Base-by-base conservation (phyloP, 768 basidiomycete genomes). In the Trametes villosa region DNA sequence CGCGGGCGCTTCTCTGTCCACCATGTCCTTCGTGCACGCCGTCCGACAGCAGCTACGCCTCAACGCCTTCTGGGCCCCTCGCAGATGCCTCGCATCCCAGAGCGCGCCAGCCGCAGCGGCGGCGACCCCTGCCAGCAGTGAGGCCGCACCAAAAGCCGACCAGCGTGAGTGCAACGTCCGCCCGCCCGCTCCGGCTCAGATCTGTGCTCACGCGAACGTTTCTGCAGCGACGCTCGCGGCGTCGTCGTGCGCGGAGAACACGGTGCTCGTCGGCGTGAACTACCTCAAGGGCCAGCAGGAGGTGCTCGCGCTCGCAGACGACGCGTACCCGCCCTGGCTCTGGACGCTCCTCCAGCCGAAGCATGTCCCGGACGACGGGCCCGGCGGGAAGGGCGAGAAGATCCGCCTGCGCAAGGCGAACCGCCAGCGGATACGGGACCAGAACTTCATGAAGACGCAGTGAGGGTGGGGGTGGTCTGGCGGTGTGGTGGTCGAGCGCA, bases 251-350 rank as follows among this genome's bases (percentile, higher is more conserved):
- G 68, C 80, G 8, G 77, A 85, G 15, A 88, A 89, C 59, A 94
- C 92, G 9, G 77, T 91, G 5, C 72, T 97, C n/a, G 78, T 78
- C n/a, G 94, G 94, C 3, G 70, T 91, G 7, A 88, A 90, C 67
- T 94, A 92, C 68, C 79, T 94, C 53, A 96, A 96, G 73, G 87
- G 84, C 53, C 90, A 95, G 69, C 76, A 83, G 0, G 86, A 91
- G 7, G 85, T 96, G 0, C 72, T 92, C 24, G 91, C 95, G 1
- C 75, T 81, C 12, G 78, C 89, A 0, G 95, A 97, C 72, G 88
- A 91, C 44, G 86, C 87, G 65, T 96, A 97, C 72, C 95, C 95
- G 3, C 72, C 83, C 8, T 97, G 95, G 95, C 72, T 97, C 40
- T 97, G 95, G 95, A 86, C 81, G 15, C 69, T 94, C 38, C 75